phyloP scores from a whole-genome alignment of 75 land plant genomes.

The Pinus taeda region DNA sequence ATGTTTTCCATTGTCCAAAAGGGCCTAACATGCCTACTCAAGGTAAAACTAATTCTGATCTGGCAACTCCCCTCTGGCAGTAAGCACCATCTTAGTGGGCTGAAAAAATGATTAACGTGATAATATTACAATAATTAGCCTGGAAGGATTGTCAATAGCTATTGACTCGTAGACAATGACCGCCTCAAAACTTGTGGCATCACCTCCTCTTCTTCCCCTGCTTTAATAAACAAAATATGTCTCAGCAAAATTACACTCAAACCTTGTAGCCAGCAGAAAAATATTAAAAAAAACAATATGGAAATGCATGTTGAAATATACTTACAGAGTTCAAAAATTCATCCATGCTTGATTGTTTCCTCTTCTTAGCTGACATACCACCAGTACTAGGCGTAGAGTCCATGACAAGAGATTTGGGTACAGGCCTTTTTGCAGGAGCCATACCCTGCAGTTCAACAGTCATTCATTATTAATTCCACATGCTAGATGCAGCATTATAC shows the following conservation, averaged over 20 bases:
- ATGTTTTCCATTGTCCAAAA: no score
- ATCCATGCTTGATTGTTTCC: slow-evolving; percentile 30
- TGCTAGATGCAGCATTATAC: background rate
- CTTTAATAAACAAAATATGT: background rate
- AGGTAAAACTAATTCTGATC: no score
- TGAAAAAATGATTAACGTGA: no score
- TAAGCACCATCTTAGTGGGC: no score
- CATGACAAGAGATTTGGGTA: slow-evolving; percentile 10
- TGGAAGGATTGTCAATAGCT: no score
- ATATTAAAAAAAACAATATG: background rate
- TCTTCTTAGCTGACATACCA: slow-evolving; percentile 19
- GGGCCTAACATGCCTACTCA: no score
- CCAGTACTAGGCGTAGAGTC: slow-evolving; percentile 16
- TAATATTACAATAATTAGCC: no score
- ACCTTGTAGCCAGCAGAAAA: background rate
- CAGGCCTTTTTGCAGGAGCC: slow-evolving; percentile 39
- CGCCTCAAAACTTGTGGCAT: background rate
- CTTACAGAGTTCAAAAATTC: slow-evolving; percentile 30
- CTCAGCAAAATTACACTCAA: background rate
- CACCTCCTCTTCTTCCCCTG: slow-evolving; percentile 14
- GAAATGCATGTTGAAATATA: background rate
- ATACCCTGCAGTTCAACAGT: slow-evolving; percentile 17
- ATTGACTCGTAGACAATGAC: no score
- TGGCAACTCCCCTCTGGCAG: no score
- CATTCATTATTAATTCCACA: background rate